Percentiles rank a stretch among this genome's conserved stretches.
phyloP scores from a whole-genome alignment of 495 filamentous ascomycete genomes.

The Friedmanniomyces simplex region DNA sequence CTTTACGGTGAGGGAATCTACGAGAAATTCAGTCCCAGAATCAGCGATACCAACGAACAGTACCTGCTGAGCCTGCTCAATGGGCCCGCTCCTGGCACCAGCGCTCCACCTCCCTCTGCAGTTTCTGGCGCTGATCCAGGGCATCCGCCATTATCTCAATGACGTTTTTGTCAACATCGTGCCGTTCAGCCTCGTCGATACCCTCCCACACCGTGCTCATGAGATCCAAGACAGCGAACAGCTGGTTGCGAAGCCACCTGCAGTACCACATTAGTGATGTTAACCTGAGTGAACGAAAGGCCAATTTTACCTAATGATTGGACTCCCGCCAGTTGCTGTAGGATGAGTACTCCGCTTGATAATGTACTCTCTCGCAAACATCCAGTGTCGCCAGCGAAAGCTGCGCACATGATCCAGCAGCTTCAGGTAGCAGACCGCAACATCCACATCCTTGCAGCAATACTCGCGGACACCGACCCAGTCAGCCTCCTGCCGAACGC shows the following conservation, averaged over 20 bases:
- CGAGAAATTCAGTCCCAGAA: too few species aligned
- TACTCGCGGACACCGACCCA: constrained; percentile 50
- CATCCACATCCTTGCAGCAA: constrained; percentile 44
- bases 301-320: constrained; percentile 48
- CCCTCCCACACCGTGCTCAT: constrained; percentile 47
- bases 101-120: constrained; percentile 67
- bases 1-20: too few species aligned
- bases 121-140: constrained; percentile 53
- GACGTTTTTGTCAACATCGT: constrained; percentile 25
- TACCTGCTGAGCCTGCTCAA: too few species aligned
- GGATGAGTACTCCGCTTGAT: constrained; percentile 72
- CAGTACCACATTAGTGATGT: neutral
- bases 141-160: constrained; percentile 63
- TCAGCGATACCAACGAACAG: too few species aligned
- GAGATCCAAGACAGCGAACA: constrained; percentile 64
- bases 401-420: constrained; percentile 75
- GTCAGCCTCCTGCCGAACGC: constrained; percentile 48
- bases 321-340: constrained; percentile 81
- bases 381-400: constrained; percentile 90
- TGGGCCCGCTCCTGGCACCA: constrained; percentile 62
- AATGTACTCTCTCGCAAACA: constrained; percentile 91
- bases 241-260: constrained; percentile 82
- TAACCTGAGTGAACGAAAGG: neutral
- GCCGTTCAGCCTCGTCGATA: constrained; percentile 20
- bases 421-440: constrained; percentile 56